Evolutionary conservation across 352 stramenopile genomes (phyloP), one percentile per base, ranked within the genome.

Genomic region (Phytophthora capsici): DNA sequence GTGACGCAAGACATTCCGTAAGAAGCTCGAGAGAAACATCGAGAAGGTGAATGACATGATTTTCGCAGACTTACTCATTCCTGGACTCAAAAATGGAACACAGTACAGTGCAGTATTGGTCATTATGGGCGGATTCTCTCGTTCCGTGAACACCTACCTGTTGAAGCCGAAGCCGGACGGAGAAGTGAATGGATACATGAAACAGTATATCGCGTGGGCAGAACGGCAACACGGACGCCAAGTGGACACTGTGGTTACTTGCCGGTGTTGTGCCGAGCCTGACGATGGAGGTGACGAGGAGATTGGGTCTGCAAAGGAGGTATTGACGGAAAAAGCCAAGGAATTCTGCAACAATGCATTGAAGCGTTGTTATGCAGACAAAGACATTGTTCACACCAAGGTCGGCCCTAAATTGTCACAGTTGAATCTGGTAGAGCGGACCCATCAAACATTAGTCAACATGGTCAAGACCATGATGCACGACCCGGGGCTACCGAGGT

Each of bases 391-490:
- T 17, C 36, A 56, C n/a, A 51, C 23, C 16, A 44, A 49, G 5
- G 46, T 57, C 13, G 45, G 36, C 8, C 36, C 45, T 17, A 49
- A 64, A 12, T 20, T 23, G 1, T 57, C 56, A 14, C 56, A 57
- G 36, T n/a, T 64, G n/a, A 50, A 57, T n/a, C 13, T 56, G 5
- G 49, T 55, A 4, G 40, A 67, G 19, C 22, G 51, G 30, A 50
- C 43, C 1, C 59, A 56, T 17, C 49, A 60, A 20, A 55, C 59
- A 0, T 6, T 67, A 20, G 45, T 50, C 8, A 36, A 43, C 3
- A 56, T 61, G 34, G 36, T 57, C 2, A 64, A 64, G 36, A 51
- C 56, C 4, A 64, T 64, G 56, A 64, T 64, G 59, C 41, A 56
- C 34, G 14, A 55, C 14, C 61, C 58, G 7, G 49, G 41, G 6